Percentiles rank a stretch among this genome's conserved stretches.
Conservation (phyloP, 495 filamentous ascomycete genomes). For the Talaromyces wortmannii region DNA sequence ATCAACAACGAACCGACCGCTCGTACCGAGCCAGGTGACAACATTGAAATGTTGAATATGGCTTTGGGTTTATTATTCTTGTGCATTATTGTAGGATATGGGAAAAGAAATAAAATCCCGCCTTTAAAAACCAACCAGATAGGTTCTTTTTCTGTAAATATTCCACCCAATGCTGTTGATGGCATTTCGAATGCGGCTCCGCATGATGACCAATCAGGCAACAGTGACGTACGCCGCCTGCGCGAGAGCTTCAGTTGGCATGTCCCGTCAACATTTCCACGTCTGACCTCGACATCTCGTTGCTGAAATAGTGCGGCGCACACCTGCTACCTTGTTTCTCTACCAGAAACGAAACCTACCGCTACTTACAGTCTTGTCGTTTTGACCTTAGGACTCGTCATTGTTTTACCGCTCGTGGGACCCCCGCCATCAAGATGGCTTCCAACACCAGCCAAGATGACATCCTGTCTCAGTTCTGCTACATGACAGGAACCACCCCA, state of each 20-base stretch:
- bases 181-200: not conserved
- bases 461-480: constrained; percentile 66
- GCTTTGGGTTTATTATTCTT: too few species aligned
- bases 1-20: too few species aligned
- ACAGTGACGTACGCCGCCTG: constrained; percentile 35
- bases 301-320: too few species aligned
- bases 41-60: too few species aligned
- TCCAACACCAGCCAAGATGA: constrained; percentile 55
- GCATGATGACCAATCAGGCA: constrained; percentile 36
- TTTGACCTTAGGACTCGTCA: not conserved
- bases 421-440: constrained; percentile 34
- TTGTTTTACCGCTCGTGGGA: not conserved
- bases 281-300: too few species aligned
- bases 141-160: too few species aligned
- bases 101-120: too few species aligned
- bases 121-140: too few species aligned
- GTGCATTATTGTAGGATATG: too few species aligned
- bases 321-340: too few species aligned
- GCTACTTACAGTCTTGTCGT: not conserved
- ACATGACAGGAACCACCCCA: constrained; percentile 58
- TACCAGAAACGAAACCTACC: not conserved
- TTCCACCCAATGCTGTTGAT: too few species aligned
- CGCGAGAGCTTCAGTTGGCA: not conserved
- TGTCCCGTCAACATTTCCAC: not conserved
- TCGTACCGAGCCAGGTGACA: too few species aligned